A percentile compares a stretch with the other conserved stretches of the same genome.
Conservation (phyloP, 495 filamentous ascomycete genomes). For the Podospora comata region DNA sequence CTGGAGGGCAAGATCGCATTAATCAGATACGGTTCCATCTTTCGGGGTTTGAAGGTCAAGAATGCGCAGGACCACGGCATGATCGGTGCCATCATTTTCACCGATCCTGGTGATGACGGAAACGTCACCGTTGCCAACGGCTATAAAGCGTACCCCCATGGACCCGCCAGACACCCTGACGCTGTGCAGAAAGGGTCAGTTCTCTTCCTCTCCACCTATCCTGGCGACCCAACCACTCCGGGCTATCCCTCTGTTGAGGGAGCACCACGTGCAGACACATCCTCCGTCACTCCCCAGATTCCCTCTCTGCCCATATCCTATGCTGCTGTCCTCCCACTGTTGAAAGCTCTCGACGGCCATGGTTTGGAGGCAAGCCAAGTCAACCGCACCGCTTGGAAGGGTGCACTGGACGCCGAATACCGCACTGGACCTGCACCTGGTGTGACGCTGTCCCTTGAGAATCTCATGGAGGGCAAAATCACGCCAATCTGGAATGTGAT, state of each 20-base stretch:
- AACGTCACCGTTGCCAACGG: constrained; percentile 69
- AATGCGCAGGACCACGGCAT: constrained; percentile 80
- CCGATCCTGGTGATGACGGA: constrained; percentile 77
- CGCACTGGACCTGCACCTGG: constrained; percentile 78
- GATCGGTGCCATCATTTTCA: constrained; percentile 76
- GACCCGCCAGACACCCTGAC: constrained; percentile 75
- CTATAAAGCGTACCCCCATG: constrained; percentile 68
- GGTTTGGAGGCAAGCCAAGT: constrained; percentile 71
- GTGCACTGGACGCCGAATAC: constrained; percentile 73
- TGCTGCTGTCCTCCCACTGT: constrained; percentile 68
- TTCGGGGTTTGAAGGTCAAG: constrained; percentile 83
- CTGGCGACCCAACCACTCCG: constrained; percentile 69
- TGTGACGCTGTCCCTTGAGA: constrained; percentile 68
- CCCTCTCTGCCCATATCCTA: constrained; percentile 88
- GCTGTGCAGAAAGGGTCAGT: constrained; percentile 80
- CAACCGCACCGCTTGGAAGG: constrained; percentile 66
- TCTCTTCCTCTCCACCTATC: constrained; percentile 63
- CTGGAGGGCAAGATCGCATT: constrained; percentile 79
- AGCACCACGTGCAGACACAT: constrained; percentile 61
- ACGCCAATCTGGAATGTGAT: constrained; percentile 87
- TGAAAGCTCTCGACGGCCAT: constrained; percentile 76
- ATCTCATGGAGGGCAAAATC: constrained; percentile 75
- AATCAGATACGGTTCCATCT: constrained; percentile 72
- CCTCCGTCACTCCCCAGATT: constrained; percentile 65
- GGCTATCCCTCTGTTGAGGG: constrained; percentile 81